Base-by-base conservation (phyloP, 2,329 filamentous ascomycete species). In the Neonectria ditissima region DNA sequence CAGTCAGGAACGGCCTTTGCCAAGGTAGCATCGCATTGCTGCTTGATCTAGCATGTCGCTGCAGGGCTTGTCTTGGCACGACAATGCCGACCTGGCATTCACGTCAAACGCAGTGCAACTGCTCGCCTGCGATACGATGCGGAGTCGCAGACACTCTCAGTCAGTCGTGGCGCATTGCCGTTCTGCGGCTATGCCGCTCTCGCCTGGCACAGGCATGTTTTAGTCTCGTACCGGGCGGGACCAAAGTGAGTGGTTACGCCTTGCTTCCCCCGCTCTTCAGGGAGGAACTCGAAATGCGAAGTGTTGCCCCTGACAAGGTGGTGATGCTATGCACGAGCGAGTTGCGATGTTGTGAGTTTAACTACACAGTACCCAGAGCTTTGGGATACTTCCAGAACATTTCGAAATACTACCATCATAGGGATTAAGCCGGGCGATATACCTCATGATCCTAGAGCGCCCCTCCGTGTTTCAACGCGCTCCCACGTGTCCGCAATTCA, bases 21-120 rank as follows among this genome's bases (percentile, higher is more conserved):
- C 63, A 72, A 70, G 69, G 70, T 73, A 58, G 66, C 68, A 73
- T 73, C 60, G 64, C 71, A 72, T 67, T 58, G 64, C 70, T 54
- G 66, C 65, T 70, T 72, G 65, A 66, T 73, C 68, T 68, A 62
- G 66, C 59, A 58, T 72, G 62, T 65, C 63, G 59, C 55, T 34
- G 57, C 59, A 39, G n/a, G 20, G 18, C 45, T 34, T 37, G 47
- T 32, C 60, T 58, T 63, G 54, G 54, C 54, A 32, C 16, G n/a
- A 28, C 54, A 32, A 34, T 39, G 41, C 41, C 37, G 45, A 18
- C 47, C 41, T 59, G 55, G 14, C 47, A 59, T 59, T 52, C 26
- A 59, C n/a, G 28, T 41, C 20, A 59, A 59, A 39, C 44, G 59
- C 34, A 30, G 55, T 51, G 50, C 55, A 59, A 59, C 55, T 50